These are phyloP conservation scores for Mycena capillaripes DNA, from an alignment of 768 basidiomycete genomes.

Conservation along the genomic window DNA sequence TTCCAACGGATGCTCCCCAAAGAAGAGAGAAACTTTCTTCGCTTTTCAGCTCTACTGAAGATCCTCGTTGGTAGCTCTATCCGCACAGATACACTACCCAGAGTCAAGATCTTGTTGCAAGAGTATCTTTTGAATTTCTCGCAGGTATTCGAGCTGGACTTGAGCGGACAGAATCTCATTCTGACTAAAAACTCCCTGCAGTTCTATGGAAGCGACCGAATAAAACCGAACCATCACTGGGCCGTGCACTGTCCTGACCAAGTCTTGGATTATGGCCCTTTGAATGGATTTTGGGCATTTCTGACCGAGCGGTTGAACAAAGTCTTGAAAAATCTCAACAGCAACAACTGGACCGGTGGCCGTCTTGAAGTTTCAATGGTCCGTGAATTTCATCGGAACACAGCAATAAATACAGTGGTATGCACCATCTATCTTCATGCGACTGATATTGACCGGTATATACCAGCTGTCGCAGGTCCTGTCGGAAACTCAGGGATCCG, in stretches of 20 bases:
- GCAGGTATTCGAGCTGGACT: conserved; percentile 4
- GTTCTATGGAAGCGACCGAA: conserved; percentile 41
- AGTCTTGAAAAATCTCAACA: conserved; percentile 43
- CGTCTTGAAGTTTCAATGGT: conserved; percentile 40
- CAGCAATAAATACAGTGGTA: conserved; percentile 32
- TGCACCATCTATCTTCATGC: not conserved
- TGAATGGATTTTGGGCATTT: conserved; percentile 46
- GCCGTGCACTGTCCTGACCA: conserved; percentile 42
- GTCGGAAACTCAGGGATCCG: not conserved
- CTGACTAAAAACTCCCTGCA: conserved; percentile 12
- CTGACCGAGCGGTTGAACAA: conserved; percentile 37
- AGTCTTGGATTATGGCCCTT: conserved; percentile 42
- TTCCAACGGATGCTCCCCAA: conserved; percentile 18
- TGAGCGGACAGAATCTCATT: not conserved
- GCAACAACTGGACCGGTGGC: conserved; percentile 39
- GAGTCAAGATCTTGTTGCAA: conserved; percentile 16
- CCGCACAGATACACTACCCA: not conserved
- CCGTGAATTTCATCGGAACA: conserved; percentile 39
- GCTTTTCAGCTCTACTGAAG: conserved; percentile 36
- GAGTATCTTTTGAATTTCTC: conserved; percentile 24
- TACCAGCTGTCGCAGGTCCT: not conserved
- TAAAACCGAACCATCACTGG: conserved; percentile 50
- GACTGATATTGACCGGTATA: not conserved
- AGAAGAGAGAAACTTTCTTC: conserved; percentile 35
- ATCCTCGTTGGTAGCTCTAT: conserved; percentile 35